Percentiles rank a stretch among this genome's conserved stretches.
These are phyloP conservation scores for Symbiotaphrina buchneri DNA, from an alignment of 495 filamentous ascomycete species.

Conservation along the genomic window DNA sequence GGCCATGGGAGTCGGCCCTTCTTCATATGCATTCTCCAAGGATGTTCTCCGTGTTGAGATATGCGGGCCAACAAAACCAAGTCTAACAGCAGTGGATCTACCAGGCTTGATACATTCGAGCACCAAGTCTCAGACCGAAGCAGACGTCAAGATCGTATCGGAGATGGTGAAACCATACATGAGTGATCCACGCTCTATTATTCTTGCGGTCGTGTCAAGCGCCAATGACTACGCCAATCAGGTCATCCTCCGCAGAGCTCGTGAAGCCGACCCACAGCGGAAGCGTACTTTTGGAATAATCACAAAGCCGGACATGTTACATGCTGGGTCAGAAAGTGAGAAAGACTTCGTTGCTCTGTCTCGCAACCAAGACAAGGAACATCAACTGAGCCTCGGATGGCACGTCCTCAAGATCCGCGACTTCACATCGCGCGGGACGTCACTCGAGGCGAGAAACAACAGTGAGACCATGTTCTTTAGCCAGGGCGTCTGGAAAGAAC, in stretches of 20 bases:
- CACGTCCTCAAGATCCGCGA: conserved; percentile 40
- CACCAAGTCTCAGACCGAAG: conserved; percentile 17
- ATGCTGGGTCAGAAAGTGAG: conserved; percentile 23
- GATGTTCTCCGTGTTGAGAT: conserved; percentile 46
- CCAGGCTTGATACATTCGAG: conserved; percentile 32
- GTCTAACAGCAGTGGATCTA: conserved; percentile 45
- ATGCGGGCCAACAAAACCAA: conserved; percentile 28
- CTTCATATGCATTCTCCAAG: conserved; percentile 23
- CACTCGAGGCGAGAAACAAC: conserved; percentile 12
- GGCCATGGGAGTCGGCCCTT: conserved; percentile 2
- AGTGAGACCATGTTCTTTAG: conserved; percentile 19
- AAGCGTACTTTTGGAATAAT: conserved; percentile 34
- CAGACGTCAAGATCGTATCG: conserved; percentile 22
- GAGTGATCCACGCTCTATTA: conserved; percentile 25
- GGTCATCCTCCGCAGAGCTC: conserved; percentile 18
- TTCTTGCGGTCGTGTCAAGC: conserved; percentile 32
- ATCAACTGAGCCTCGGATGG: conserved; percentile 42
- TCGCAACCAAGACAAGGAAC: conserved; percentile 31
- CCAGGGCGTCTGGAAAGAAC: conserved; percentile 7
- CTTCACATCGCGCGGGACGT: conserved; percentile 15
- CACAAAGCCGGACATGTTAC: conserved; percentile 28
- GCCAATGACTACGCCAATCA: conserved; percentile 25
- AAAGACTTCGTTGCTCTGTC: conserved; percentile 26
- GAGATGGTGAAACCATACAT: conserved; percentile 36
- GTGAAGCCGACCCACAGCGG: conserved; percentile 18